Base-by-base conservation (phyloP, 495 filamentous ascomycete species). In the Aspergillus avenaceus region DNA sequence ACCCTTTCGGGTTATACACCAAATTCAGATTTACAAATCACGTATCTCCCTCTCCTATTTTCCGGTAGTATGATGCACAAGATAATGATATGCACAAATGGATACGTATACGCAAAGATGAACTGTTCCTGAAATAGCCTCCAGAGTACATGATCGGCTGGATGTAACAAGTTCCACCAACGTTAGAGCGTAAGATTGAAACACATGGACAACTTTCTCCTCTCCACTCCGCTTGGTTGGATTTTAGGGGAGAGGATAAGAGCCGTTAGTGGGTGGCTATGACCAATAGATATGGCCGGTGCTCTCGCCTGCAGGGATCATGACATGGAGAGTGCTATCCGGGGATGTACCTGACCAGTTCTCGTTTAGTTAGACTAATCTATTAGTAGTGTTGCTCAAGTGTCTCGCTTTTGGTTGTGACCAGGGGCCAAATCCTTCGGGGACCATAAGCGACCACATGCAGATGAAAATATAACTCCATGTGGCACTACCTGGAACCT, bases 101-200 rank as follows among this genome's bases (percentile, higher is more conserved):
- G n/a, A n/a, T n/a, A n/a, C n/a, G n/a, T n/a, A 34, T 8, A 8
- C 28, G 31, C 23, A 28, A 19, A 32, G 41, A 41, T n/a, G 41
- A 42, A 45, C 41, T 14, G 34, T 49, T 45, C 40, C 37, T 46
- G 32, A 54, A 46, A 38, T 32, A 29, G 23, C 22, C 21, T 16
- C 16, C 25, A 31, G 19, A 28, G 22, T 31, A 21, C 42, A 32
- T 12, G 0, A 11, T 21, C 3, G 16, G n/a, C 36, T 18, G 18
- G 36, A 38, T 45, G 24, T 11, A 28, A 12, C 26, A 45, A 45
- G 42, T 29, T 26, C 42, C 24, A 28, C n/a, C 27, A 16, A 14
- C 13, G 42, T 45, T 31, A 45, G 42, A 45, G 12, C 23, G 14
- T 21, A 34, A 22, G 31, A 26, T 11, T 47, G 29, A 47, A 47